These are phyloP conservation scores for Maudiozyma saulgeensis DNA, from an alignment of 805 yeast species.

Conservation along the genomic window DNA sequence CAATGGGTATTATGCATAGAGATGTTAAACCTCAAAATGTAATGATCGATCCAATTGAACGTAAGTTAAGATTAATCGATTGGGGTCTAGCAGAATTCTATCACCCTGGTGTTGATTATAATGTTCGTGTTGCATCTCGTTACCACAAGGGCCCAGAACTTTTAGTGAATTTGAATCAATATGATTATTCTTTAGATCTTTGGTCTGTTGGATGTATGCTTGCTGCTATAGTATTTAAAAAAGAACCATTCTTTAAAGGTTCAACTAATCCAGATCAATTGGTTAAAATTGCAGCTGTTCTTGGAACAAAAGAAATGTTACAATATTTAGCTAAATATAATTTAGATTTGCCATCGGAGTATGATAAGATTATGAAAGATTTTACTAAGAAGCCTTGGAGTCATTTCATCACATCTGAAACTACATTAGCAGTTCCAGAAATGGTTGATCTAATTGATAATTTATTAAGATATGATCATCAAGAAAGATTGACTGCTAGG, in stretches of 20 bases:
- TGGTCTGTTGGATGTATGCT: constrained; percentile 92
- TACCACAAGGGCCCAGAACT: constrained; percentile 90
- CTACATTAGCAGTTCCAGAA: constrained; percentile 45
- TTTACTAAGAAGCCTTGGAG: constrained; percentile 62
- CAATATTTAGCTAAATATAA: constrained; percentile 60
- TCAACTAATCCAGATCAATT: constrained; percentile 85
- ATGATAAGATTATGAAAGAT: constrained; percentile 62
- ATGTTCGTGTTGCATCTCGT: constrained; percentile 85
- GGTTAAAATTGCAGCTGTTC: constrained; percentile 78
- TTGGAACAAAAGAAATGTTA: constrained; percentile 73
- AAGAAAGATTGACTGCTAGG: constrained; percentile 74
- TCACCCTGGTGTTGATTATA: constrained; percentile 81
- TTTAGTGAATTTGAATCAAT: constrained; percentile 68
- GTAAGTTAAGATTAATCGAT: constrained; percentile 66
- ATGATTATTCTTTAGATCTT: constrained; percentile 80
- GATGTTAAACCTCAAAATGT: constrained; percentile 92
- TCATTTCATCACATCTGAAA: constrained; percentile 38
- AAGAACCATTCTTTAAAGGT: constrained; percentile 90
- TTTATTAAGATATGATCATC: constrained; percentile 75
- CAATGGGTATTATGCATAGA: constrained; percentile 91
- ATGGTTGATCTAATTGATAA: constrained; percentile 64
- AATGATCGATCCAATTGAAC: constrained; percentile 72
- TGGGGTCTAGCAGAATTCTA: constrained; percentile 95
- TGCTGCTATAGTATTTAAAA: constrained; percentile 79
- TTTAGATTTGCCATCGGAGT: constrained; percentile 62